Evolutionary conservation across 2,329 filamentous ascomycete genomes (phyloP).

Genomic region (Zasmidium citrigriseum): DNA sequence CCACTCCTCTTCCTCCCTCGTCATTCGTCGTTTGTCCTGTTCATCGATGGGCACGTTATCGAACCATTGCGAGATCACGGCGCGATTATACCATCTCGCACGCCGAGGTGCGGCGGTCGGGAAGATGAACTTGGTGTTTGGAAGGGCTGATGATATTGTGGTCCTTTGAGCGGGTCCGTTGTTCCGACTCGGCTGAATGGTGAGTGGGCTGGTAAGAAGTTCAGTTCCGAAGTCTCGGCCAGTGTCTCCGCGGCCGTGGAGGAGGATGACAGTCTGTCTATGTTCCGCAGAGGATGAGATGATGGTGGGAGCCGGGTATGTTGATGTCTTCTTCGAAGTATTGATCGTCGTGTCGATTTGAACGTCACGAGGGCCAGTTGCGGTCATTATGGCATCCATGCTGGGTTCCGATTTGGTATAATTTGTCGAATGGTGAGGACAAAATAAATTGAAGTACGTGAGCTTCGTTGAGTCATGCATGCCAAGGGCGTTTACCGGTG

Average conservation of each 20-base stretch:
- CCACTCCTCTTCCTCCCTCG: slow-evolving; percentile 42
- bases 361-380: too few relatives aligned
- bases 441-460: too few relatives aligned
- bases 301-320: neutral
- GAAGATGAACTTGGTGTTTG: slow-evolving; percentile 53
- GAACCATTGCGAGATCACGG: slow-evolving; percentile 55
- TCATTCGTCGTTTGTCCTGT: slow-evolving; percentile 32
- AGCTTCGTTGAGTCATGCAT: too few relatives aligned
- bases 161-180: slow-evolving; percentile 30
- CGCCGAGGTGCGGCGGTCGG: slow-evolving; percentile 51
- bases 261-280: slow-evolving; percentile 12
- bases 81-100: slow-evolving; percentile 45
- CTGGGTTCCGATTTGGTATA: too few relatives aligned
- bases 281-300: neutral
- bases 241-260: slow-evolving; percentile 14
- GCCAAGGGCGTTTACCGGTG: too few relatives aligned
- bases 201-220: slow-evolving; percentile 36
- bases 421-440: too few relatives aligned
- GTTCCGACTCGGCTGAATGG: neutral
- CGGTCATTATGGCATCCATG: too few relatives aligned
- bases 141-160: slow-evolving; percentile 31
- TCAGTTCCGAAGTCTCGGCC: slow-evolving; percentile 38
- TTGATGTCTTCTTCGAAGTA: too few relatives aligned
- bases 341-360: too few relatives aligned
- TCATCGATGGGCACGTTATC: slow-evolving; percentile 41